A percentile compares a stretch with the other conserved stretches of the same genome.
Evolutionary conservation across 2,329 filamentous ascomycete species (phyloP).

Genomic region (Fusarium irregulare): DNA sequence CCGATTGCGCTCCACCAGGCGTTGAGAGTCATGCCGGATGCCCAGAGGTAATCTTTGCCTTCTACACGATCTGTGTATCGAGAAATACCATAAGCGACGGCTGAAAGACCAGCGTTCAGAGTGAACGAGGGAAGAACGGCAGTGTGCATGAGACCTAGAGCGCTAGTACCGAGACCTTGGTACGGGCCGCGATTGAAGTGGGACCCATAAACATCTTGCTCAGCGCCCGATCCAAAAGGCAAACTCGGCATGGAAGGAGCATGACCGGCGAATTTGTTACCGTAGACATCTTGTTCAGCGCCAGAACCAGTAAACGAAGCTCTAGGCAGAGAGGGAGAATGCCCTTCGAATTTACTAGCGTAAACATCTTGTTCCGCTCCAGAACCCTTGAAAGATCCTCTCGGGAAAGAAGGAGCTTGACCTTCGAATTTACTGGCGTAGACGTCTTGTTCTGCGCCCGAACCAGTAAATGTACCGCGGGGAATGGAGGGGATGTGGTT

Average conservation of each 20-base stretch:
- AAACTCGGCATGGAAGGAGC: background rate
- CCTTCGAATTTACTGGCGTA: background rate
- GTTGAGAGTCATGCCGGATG: slow-evolving; percentile 20
- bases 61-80: slow-evolving; percentile 12
- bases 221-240: background rate
- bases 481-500: background rate
- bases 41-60: slow-evolving; percentile 22
- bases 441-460: background rate
- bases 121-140: slow-evolving; percentile 12
- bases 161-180: slow-evolving; percentile 6
- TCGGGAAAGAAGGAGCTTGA: background rate
- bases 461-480: background rate
- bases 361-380: slow-evolving; percentile 3
- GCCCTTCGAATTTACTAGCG: background rate
- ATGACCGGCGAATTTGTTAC: background rate
- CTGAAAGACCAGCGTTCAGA: slow-evolving; percentile 6
- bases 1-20: slow-evolving; percentile 29
- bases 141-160: slow-evolving; percentile 12
- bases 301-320: background rate
- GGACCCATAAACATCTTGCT: slow-evolving; percentile 15
- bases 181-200: slow-evolving; percentile 17
- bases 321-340: background rate
- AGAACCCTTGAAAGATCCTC: background rate
- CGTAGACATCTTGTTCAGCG: slow-evolving; percentile 4
- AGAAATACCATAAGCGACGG: slow-evolving; percentile 10